phyloP scores from a whole-genome alignment of 257 asterid genomes.

The Salvia splendens region DNA sequence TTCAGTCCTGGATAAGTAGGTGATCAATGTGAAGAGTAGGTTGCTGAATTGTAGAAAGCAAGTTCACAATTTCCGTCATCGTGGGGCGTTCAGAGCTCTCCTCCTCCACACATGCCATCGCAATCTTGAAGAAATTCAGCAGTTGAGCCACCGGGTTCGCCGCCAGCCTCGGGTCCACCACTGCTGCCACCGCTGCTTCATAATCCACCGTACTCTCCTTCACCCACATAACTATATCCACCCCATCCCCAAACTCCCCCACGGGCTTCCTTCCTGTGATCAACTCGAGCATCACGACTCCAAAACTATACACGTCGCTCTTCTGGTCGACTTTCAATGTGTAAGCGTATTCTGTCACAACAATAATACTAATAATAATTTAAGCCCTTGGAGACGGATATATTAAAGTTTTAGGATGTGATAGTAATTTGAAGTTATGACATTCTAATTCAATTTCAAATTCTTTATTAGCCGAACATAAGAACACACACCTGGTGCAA shows the following conservation, averaged over 20 bases:
- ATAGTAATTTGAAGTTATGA: too few relatives aligned
- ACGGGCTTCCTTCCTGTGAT: constrained; percentile 78
- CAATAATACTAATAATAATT: not conserved
- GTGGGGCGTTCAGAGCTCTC: constrained; percentile 66
- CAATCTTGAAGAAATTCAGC: constrained; percentile 61
- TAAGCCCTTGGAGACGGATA: too few relatives aligned
- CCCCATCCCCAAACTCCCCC: too few relatives aligned
- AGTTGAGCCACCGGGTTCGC: constrained; percentile 50
- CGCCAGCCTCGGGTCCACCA: constrained; percentile 59
- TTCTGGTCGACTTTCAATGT: constrained; percentile 78
- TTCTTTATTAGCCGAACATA: too few relatives aligned
- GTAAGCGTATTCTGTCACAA: constrained; percentile 73
- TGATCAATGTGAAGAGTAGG: constrained; percentile 24
- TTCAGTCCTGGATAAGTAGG: not conserved
- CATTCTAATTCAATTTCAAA: too few relatives aligned
- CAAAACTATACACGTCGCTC: constrained; percentile 88
- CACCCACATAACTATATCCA: constrained; percentile 80
- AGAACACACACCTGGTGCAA: constrained; percentile 66
- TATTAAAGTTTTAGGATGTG: too few relatives aligned
- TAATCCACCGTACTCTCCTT: constrained; percentile 47
- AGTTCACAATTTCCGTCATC: constrained; percentile 74
- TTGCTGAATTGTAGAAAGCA: constrained; percentile 56
- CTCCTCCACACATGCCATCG: constrained; percentile 82
- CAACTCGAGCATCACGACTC: constrained; percentile 78
- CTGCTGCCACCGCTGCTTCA: constrained; percentile 31